Base-by-base conservation (phyloP, 2,329 filamentous ascomycete genomes). In the Clonostachys rhizophaga region DNA sequence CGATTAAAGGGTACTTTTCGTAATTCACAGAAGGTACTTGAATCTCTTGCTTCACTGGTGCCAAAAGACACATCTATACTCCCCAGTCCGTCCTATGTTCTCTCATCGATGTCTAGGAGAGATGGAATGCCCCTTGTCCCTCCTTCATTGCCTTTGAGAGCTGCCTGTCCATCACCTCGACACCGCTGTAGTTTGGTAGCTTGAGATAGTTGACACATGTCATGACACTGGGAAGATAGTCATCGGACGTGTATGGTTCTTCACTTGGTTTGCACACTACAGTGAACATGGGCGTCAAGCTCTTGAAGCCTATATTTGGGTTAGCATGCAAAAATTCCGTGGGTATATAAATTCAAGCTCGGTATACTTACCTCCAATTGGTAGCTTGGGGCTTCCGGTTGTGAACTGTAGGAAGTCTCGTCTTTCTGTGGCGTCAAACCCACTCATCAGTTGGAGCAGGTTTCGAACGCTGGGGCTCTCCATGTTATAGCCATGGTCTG, bases 211-310 rank as follows among this genome's bases (percentile, higher is more conserved):
- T 99, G 68, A 96, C 94, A 65, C 95, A 99, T 11, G 95, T 99
- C 95, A 99, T 99, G 65, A 99, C 95, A 64, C 91, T 97, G 12
- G 95, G 94, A n/a, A 99, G 79, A 60, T 97, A 99, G 70, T 99
- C 94, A 61, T 99, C 94, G 5, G 92, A 92, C 5, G 86, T 87
- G 65, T 91, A 94, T 2, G 94, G 94, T 14, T 90, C 84, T 62
- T 99, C 94, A 66, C 89, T 95, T n/a, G 92, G 92, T 68, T 96
- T 96, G 78, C 94, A 97, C 40, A 99, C 94, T 52, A 99, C 94
- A 4, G 94, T 99, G 64, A 99, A 97, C 86, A 97, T 96, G 17
- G 94, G 94, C 3, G 91, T 97, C 52, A 99, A 81, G 65, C 86
- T 89, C 72, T 95, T 96, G 80, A 99, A 99, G 50, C 94, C 91